Evolutionary conservation across 2,329 filamentous ascomycete genomes (phyloP), one percentile per base, ranked within the genome.

Genomic region (Dactylonectria macrodidyma): DNA sequence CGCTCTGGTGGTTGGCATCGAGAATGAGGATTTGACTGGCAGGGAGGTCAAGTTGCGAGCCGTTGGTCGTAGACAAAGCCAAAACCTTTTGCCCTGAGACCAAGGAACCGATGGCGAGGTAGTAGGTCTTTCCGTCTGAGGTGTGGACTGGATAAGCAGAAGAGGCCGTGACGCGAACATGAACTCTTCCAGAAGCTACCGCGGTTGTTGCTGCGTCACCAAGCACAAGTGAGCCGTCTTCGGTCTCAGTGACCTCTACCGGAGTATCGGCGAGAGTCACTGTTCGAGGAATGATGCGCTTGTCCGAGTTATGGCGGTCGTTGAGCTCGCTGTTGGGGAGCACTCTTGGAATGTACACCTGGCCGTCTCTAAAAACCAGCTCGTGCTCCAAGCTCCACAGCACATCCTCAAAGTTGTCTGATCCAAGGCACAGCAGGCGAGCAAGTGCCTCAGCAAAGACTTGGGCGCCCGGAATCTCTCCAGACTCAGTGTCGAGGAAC

Each of bases 251-350:
- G 1, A 52, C 48, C 48, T 52, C 48, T 3, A 52, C 48, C 1
- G 48, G 12, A 3, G 48, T 52, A 3, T 34, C 26, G 14, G 48
- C 48, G 5, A 52, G 26, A 7, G 48, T 16, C 16, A 52, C 48
- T 26, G n/a, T 52, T 11, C 48, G 48, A 8, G 48, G 48, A 26
- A 54, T 54, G 50, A 36, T 19, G 2, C 50, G 50, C 57, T 50
- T 59, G 57, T 22, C 30, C 9, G 57, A 30, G 46, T 59, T 59
- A 44, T 47, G 44, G 8, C 46, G 57, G 44, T 59, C 57, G 57
- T 59, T 59, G 57, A 59, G 44, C 12, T 33, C 57, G 24, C 50
- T 16, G 44, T 50, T 14, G 30, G 44, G 26, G 24, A 33, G 41
- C 10, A 59, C 57, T 19, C 57, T n/a, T 3, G 57, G 44, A 11